Evolutionary conservation across 768 basidiomycete species (phyloP).

Genomic region (Tremella yokohamensis): DNA sequence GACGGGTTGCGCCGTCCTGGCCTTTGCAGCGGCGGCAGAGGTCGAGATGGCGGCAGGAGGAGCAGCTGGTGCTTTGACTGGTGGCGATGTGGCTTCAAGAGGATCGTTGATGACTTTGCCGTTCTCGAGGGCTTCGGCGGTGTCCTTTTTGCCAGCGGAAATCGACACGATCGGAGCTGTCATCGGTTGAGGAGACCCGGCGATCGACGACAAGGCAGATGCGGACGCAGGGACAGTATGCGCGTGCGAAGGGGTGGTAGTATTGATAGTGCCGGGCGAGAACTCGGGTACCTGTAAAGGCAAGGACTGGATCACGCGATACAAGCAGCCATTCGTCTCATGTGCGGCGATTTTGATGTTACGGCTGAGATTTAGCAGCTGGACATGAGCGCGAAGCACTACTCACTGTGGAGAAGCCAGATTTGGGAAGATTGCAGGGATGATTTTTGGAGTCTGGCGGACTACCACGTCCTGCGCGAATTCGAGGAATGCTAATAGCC

Average conservation of each 20-base stretch:
- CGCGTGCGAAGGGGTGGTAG: conserved; percentile 17
- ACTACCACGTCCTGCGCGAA: conserved; percentile 90
- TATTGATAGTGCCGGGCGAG: conserved; percentile 18
- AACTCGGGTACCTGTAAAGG: conserved; percentile 62
- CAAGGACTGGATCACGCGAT: conserved; percentile 77
- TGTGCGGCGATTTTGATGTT: conserved; percentile 84
- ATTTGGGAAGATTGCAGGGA: conserved; percentile 88
- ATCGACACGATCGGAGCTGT: conserved; percentile 14
- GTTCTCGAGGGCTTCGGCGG: conserved; percentile 9
- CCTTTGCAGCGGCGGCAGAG: conserved; percentile 19
- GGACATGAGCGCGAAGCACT: not conserved
- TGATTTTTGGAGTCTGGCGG: conserved; percentile 86
- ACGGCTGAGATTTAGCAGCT: conserved; percentile 43
- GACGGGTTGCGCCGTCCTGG: conserved; percentile 11
- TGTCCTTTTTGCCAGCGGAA: not conserved
- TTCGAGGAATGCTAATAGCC: conserved; percentile 84
- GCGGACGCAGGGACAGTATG: conserved; percentile 30
- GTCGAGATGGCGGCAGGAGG: not conserved
- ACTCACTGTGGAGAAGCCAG: conserved; percentile 59
- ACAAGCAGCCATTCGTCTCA: conserved; percentile 78
- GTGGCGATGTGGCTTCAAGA: conserved; percentile 33
- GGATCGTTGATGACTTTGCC: conserved; percentile 28
- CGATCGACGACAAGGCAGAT: conserved; percentile 18
- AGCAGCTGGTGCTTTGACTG: conserved; percentile 56
- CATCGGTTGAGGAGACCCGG: conserved; percentile 27